phyloP scores from a whole-genome alignment of 768 basidiomycete species.

The Boletus pseudopeckii region DNA sequence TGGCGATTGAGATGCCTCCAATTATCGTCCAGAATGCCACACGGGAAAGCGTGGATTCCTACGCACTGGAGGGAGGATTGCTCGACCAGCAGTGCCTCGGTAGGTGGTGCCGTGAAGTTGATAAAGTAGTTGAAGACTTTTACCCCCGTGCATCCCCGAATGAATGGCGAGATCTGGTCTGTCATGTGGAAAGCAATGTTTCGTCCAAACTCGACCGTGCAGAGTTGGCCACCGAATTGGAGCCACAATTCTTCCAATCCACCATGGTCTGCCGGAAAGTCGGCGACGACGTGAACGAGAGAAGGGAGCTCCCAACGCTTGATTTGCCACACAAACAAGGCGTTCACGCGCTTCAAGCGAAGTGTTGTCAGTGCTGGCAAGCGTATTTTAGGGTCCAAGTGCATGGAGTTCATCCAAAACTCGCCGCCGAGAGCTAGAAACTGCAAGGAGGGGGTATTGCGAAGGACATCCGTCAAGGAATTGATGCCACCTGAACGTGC shows the following conservation, averaged over 20 bases:
- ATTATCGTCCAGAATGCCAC: slow-evolving; percentile 38
- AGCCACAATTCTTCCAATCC: slow-evolving; percentile 48
- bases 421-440: slow-evolving; percentile 56
- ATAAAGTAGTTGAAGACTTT: slow-evolving; percentile 54
- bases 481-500: slow-evolving; percentile 65
- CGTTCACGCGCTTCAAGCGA: slow-evolving; percentile 47
- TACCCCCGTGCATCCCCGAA: slow-evolving; percentile 45
- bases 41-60: slow-evolving; percentile 50
- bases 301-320: slow-evolving; percentile 50
- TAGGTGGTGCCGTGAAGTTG: slow-evolving; percentile 42
- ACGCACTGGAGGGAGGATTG: slow-evolving; percentile 40
- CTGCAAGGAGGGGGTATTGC: slow-evolving; percentile 49
- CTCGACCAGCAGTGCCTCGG: slow-evolving; percentile 18
- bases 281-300: slow-evolving; percentile 49
- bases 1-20: slow-evolving; percentile 37
- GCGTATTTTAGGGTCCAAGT: slow-evolving; percentile 25
- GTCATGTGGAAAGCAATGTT: slow-evolving; percentile 50
- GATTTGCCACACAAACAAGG: slow-evolving; percentile 50
- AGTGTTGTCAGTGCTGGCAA: slow-evolving; percentile 52
- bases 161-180: slow-evolving; percentile 46
- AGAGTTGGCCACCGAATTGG: slow-evolving; percentile 46
- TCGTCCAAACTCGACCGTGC: slow-evolving; percentile 55
- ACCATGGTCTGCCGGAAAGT: slow-evolving; percentile 39
- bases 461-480: slow-evolving; percentile 51
- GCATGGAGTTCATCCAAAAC: slow-evolving; percentile 29